Percentiles rank a stretch among this genome's conserved stretches.
Conservation (phyloP, 495 filamentous ascomycete species). For the Chlorociboria aeruginascens region DNA sequence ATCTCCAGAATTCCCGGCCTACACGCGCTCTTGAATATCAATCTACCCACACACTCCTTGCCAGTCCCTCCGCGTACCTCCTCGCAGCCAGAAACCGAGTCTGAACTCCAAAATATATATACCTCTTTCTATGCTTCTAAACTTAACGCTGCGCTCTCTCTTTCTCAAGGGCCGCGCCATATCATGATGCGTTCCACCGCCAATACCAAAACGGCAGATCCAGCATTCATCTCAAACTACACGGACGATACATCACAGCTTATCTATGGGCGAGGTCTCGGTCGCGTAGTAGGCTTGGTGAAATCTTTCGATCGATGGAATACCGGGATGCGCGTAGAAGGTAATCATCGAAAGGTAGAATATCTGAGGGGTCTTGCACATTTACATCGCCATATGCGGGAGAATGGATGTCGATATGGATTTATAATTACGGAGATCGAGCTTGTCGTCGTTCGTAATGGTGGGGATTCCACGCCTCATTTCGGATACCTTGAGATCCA, state of each 20-base stretch:
- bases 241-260: slow-evolving; percentile 20
- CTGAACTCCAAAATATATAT: slow-evolving; percentile 56
- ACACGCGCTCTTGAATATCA: slow-evolving; percentile 57
- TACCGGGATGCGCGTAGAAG: slow-evolving; percentile 78
- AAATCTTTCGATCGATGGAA: slow-evolving; percentile 90
- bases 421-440: slow-evolving; percentile 95
- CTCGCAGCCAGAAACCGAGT: slow-evolving; percentile 61
- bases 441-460: slow-evolving; percentile 76
- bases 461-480: slow-evolving; percentile 58
- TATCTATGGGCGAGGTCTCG: slow-evolving; percentile 20
- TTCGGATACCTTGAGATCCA: slow-evolving; percentile 78
- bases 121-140: slow-evolving; percentile 29
- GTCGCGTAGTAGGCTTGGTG: slow-evolving; percentile 72
- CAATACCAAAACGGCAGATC: slow-evolving; percentile 7
- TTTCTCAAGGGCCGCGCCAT: slow-evolving; percentile 16
- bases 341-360: slow-evolving; percentile 65
- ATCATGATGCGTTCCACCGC: slow-evolving; percentile 18
- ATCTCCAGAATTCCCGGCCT: slow-evolving; percentile 66
- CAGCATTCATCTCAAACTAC: slow-evolving; percentile 21
- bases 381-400: slow-evolving; percentile 80
- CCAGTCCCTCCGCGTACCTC: slow-evolving; percentile 40
- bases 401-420: slow-evolving; percentile 83
- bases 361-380: slow-evolving; percentile 77
- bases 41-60: slow-evolving; percentile 51
- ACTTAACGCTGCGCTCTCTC: slow-evolving; percentile 22